Conservation (phyloP, 2,329 filamentous ascomycete genomes). For the Plenodomus lindquistii region DNA sequence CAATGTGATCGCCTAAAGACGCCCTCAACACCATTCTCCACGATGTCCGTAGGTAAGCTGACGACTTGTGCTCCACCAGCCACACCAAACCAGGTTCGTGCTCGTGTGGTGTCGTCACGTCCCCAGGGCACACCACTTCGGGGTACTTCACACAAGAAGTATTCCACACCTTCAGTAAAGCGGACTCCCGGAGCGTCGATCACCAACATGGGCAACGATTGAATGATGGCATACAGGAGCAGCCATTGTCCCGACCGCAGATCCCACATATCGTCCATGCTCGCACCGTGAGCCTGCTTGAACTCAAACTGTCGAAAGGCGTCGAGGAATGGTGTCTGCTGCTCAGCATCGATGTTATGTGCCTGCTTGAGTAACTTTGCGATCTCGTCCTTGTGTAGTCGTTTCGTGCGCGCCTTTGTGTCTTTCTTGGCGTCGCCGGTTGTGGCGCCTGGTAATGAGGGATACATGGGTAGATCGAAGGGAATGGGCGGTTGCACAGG, state of each 20-base stretch:
- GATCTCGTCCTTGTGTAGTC: conserved; percentile 78
- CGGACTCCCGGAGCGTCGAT: conserved; percentile 73
- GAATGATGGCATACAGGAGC: conserved; percentile 77
- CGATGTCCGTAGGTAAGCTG: conserved; percentile 64
- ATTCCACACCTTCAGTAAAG: conserved; percentile 73
- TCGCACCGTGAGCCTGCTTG: conserved; percentile 67
- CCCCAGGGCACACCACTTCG: conserved; percentile 75
- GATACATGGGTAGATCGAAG: conserved; percentile 82
- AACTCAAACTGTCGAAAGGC: conserved; percentile 73
- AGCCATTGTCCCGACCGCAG: conserved; percentile 78
- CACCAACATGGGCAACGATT: conserved; percentile 76
- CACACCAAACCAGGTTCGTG: conserved; percentile 74
- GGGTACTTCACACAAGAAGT: conserved; percentile 78
- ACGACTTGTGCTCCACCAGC: conserved; percentile 68
- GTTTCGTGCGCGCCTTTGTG: conserved; percentile 69
- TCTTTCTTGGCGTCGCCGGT: conserved; percentile 74
- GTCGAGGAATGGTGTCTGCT: conserved; percentile 65
- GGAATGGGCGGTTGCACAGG: conserved; percentile 90
- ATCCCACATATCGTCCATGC: conserved; percentile 68
- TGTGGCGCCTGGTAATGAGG: conserved; percentile 67
- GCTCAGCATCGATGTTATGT: conserved; percentile 75
- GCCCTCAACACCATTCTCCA: conserved; percentile 69
- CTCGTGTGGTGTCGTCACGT: conserved; percentile 59
- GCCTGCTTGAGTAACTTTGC: conserved; percentile 76
- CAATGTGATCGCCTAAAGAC: conserved; percentile 71